Conservation (phyloP, 768 basidiomycete species). For the Pulveroboletus sp. region DNA sequence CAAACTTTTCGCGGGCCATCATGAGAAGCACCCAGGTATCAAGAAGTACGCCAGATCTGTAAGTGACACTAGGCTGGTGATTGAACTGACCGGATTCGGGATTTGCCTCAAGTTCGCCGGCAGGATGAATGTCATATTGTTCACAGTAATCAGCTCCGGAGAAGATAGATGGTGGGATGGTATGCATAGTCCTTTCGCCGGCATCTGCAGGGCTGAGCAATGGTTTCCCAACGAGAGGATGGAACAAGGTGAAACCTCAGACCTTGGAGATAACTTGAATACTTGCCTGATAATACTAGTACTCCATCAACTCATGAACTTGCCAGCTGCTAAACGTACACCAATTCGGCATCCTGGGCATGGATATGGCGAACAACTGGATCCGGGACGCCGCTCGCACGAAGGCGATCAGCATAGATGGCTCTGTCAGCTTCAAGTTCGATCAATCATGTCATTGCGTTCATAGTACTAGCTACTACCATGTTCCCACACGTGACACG, state of each 20-base stretch:
- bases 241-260: conserved; percentile 66
- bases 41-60: conserved; percentile 40
- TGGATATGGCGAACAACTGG: conserved; percentile 54
- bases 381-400: conserved; percentile 38
- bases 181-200: no score
- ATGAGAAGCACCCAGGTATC: conserved; percentile 54
- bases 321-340: no score
- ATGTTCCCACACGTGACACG: neutral
- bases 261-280: conserved; percentile 60
- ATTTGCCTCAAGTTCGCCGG: conserved; percentile 59
- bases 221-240: conserved; percentile 53
- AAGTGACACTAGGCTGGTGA: conserved; percentile 24
- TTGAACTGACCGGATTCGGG: conserved; percentile 29
- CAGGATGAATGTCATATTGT: conserved; percentile 40
- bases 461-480: neutral
- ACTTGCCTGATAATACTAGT: conserved; percentile 57
- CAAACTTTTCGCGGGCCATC: conserved; percentile 53
- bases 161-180: conserved; percentile 58
- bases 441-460: conserved; percentile 32
- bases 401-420: conserved; percentile 45
- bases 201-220: no score
- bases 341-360: conserved; percentile 45
- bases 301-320: conserved; percentile 6
- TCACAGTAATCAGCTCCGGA: conserved; percentile 35
- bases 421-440: conserved; percentile 44